Conservation (phyloP, 2,329 filamentous ascomycete genomes). For the Colletotrichum noveboracense region DNA sequence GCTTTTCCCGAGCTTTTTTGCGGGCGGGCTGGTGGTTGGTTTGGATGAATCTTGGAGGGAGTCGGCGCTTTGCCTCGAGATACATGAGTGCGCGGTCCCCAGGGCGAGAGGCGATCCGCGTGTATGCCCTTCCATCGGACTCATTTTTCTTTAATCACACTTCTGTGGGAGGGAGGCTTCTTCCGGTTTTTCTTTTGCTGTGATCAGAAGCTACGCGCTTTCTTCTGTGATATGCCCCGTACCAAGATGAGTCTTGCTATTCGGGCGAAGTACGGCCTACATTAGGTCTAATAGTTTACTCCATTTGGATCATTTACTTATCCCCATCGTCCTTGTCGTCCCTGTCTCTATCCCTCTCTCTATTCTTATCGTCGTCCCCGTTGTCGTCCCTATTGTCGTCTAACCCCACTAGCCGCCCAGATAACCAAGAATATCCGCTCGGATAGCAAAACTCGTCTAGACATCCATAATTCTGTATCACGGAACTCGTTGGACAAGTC, state of each 20-base stretch:
- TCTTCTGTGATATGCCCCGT: neutral
- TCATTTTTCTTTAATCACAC: neutral
- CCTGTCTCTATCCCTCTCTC: too few relatives aligned
- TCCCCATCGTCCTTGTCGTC: too few relatives aligned
- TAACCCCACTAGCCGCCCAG: too few relatives aligned
- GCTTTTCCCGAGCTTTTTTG: neutral
- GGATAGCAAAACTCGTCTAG: too few relatives aligned
- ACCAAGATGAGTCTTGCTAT: neutral
- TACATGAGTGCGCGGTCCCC: neutral
- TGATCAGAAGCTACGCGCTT: accelerated
- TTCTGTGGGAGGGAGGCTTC: neutral
- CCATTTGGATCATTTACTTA: too few relatives aligned
- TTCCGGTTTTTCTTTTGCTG: accelerated
- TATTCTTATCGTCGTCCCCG: too few relatives aligned
- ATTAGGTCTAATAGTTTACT: too few relatives aligned
- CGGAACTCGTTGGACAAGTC: too few relatives aligned
- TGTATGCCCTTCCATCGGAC: accelerated
- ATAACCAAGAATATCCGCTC: too few relatives aligned
- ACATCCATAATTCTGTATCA: too few relatives aligned
- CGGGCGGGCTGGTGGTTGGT: neutral
- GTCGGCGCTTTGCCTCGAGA: neutral
- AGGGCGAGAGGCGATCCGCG: accelerated
- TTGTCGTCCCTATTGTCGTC: too few relatives aligned
- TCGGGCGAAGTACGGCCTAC: accelerated
- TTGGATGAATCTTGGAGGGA: too few relatives aligned